Conservation (phyloP, 345 rosid species). For the Psidium guajava region DNA sequence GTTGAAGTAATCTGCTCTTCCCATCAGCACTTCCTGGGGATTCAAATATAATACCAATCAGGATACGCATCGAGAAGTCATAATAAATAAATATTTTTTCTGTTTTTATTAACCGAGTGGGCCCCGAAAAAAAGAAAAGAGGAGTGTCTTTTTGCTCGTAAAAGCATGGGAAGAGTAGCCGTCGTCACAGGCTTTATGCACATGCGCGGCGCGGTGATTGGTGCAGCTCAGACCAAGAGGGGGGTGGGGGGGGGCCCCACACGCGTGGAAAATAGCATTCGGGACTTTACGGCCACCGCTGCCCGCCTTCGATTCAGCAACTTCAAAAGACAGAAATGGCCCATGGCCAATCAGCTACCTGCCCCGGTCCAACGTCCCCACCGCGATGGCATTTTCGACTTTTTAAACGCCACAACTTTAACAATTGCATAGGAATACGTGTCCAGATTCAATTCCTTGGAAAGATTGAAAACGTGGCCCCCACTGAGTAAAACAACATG, state of each 20-base stretch:
- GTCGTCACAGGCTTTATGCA: slow-evolving; percentile 36
- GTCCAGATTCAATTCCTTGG: background rate
- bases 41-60: background rate
- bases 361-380: too few species aligned
- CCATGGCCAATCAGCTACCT: too few species aligned
- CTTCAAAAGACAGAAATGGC: background rate
- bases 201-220: slow-evolving; percentile 28
- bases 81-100: background rate
- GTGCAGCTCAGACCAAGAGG: background rate
- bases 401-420: background rate
- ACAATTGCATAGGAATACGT: background rate
- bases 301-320: background rate
- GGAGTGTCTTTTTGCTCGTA: slow-evolving; percentile 1
- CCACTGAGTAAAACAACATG: slow-evolving; percentile 3
- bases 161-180: slow-evolving; percentile 21
- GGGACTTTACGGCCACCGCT: too few species aligned
- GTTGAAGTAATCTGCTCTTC: slow-evolving; percentile 76
- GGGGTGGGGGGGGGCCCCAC: background rate
- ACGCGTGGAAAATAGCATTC: background rate
- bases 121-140: background rate
- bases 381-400: background rate
- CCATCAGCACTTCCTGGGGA: slow-evolving; percentile 85
- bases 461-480: background rate
- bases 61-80: background rate
- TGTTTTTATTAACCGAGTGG: background rate